Conservation (phyloP, 2,329 filamentous ascomycete species). For the Xylariales sp. region DNA sequence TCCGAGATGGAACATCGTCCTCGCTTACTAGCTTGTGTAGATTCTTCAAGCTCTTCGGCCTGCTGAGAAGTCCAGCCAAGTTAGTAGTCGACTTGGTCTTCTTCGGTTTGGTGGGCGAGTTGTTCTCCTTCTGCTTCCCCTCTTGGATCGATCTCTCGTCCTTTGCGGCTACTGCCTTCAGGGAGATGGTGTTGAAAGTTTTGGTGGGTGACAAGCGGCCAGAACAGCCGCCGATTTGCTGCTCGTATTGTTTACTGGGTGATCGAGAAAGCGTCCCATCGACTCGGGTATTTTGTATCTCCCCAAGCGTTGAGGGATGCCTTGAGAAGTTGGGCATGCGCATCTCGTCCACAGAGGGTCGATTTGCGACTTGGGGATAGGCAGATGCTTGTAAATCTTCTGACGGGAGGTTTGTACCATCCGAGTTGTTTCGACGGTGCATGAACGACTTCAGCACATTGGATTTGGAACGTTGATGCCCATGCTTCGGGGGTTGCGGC, state of each 20-base stretch:
- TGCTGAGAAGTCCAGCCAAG: conserved; percentile 70
- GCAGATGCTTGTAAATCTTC: conserved; percentile 18
- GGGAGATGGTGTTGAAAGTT: conserved; percentile 20
- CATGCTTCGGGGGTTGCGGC: conserved; percentile 7
- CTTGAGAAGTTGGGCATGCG: conserved; percentile 29
- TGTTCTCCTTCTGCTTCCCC: conserved; percentile 32
- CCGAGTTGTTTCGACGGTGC: conserved; percentile 43
- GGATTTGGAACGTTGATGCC: conserved; percentile 42
- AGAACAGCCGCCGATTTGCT: conserved; percentile 8
- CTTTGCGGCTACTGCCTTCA: conserved; percentile 37
- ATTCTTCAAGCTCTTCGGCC: conserved; percentile 68
- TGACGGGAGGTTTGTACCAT: conserved; percentile 31
- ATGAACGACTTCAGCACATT: conserved; percentile 47
- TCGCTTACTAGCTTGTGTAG: conserved; percentile 49
- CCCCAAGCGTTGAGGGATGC: conserved; percentile 45
- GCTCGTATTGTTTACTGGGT: conserved; percentile 18
- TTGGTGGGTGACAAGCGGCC: conserved; percentile 25
- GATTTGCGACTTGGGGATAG: conserved; percentile 19
- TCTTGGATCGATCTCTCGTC: conserved; percentile 26
- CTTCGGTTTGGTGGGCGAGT: conserved; percentile 58
- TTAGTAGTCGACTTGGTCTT: conserved; percentile 83
- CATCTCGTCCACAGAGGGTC: conserved; percentile 22
- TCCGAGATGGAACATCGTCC: conserved; percentile 45
- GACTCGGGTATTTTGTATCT: conserved; percentile 51
- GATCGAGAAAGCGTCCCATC: conserved; percentile 19